Evolutionary conservation across 768 basidiomycete species (phyloP).

Genomic region (Porpolomopsis calyptriformis): DNA sequence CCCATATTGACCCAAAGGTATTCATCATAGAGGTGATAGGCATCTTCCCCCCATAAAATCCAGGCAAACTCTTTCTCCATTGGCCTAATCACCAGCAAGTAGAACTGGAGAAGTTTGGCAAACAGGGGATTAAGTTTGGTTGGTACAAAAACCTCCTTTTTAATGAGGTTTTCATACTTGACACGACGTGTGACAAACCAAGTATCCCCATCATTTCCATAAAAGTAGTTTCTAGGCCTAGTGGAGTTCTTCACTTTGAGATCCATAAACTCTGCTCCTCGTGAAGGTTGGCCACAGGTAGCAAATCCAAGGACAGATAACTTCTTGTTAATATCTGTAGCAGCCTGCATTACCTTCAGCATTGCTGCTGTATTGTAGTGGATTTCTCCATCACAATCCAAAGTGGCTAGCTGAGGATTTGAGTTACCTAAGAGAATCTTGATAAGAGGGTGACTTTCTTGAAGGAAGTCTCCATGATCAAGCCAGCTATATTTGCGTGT

Average conservation of each 20-base stretch:
- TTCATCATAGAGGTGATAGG: not conserved
- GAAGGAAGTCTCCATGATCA: not conserved
- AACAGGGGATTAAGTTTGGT: not conserved
- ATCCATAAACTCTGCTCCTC: not conserved
- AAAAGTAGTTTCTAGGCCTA: not conserved
- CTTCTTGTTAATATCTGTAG: not conserved
- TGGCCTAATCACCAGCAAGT: not conserved
- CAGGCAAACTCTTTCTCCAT: not conserved
- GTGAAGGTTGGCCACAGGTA: not conserved
- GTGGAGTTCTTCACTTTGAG: not conserved
- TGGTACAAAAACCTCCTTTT: not conserved
- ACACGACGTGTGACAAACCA: not conserved
- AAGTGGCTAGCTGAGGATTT: not conserved
- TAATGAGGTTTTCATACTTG: not conserved
- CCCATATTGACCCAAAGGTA: not conserved
- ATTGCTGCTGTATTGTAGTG: not conserved
- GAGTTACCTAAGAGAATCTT: not conserved
- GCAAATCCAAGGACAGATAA: not conserved
- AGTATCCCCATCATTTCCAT: not conserved
- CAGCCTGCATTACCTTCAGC: not conserved
- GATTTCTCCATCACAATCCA: not conserved
- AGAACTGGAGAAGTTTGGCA: not conserved
- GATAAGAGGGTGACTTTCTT: not conserved
- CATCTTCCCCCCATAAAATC: not conserved
- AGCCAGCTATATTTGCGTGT: slow-evolving; percentile 1